Base-by-base conservation (phyloP, 176 grass and related monocot species). In the Rhynchospora pubera region DNA sequence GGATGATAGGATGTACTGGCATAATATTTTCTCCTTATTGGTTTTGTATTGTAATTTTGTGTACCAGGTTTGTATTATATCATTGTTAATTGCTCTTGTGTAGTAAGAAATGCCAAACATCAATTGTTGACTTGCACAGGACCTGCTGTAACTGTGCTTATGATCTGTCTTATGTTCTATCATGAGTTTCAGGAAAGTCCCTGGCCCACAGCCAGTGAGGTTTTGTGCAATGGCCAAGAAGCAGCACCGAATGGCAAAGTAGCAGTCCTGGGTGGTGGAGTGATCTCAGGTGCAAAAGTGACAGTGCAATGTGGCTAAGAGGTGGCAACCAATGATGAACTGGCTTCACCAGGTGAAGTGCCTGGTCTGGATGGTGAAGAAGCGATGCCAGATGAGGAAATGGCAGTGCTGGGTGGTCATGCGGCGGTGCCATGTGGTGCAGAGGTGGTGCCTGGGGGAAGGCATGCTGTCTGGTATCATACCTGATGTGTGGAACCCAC, bases 71-170 rank as follows among this genome's bases (percentile, higher is more conserved):
- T 34, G n/a, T 22, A 21, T n/a, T 65, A 63, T 90, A 87, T 11
- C 60, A 5, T 4, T 32, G 13, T 65, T 65, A 0, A 42, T 78
- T 43, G 71, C 9, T 47, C 78, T n/a, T n/a, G 46, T 19, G 85
- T 67, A 93, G 93, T 7, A 19, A 93, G 52, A 90, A 88, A 51
- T 95, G 93, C 79, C 91, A 86, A 77, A 95, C 93, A 83, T 95
- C 93, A 21, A 95, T 95, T 55, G 84, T 92, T 76, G 90, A 95
- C 65, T 85, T 83, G 9, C 93, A 95, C 45, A 56, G 93, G 83
- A 95, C 88, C 84, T 95, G 93, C 7, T n/a, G 57, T 11, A 75
- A 44, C 56, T 90, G 93, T 81, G 76, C 66, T 8, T 92, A 92
- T 6, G 93, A 92, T 95, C 23, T 95, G 93, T 64, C 84, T 95